A percentile compares a stretch with the other conserved stretches of the same genome.
These are phyloP conservation scores for Phytophthora cactorum DNA, from an alignment of 352 stramenopile species.

Conservation along the genomic window DNA sequence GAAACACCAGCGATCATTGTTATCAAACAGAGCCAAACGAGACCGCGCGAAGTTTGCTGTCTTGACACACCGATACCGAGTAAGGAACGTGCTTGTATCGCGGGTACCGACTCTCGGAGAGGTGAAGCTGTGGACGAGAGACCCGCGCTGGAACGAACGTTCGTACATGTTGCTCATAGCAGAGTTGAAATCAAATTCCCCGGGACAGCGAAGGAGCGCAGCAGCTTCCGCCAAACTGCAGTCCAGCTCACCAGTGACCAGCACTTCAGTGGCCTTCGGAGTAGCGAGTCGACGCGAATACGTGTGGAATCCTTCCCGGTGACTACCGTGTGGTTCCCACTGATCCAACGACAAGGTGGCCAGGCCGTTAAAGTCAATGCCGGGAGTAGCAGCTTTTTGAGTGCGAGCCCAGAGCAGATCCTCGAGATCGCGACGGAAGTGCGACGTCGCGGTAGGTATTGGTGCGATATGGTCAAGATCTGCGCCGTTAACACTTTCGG, in stretches of 20 bases:
- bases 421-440: slow-evolving; percentile 11
- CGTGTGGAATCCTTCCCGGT: slow-evolving; percentile 22
- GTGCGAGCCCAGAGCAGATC: slow-evolving; percentile 23
- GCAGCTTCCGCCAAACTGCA: slow-evolving; percentile 28
- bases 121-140: slow-evolving; percentile 36
- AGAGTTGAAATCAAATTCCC: slow-evolving; percentile 17
- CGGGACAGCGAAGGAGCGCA: slow-evolving; percentile 30
- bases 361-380: slow-evolving; percentile 23
- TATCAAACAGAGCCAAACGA: slow-evolving; percentile 32
- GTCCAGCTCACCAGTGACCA: slow-evolving; percentile 31
- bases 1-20: slow-evolving; percentile 41
- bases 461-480: neutral
- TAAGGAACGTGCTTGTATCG: slow-evolving; percentile 1
- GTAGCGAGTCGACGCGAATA: slow-evolving; percentile 13
- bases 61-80: slow-evolving; percentile 39
- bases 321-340: slow-evolving; percentile 7
- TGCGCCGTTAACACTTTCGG: slow-evolving; percentile 1
- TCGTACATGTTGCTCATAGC: slow-evolving; percentile 42
- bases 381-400: slow-evolving; percentile 7
- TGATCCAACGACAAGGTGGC: slow-evolving; percentile 23
- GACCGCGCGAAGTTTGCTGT: slow-evolving; percentile 37
- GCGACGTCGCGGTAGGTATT: neutral
- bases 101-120: neutral
- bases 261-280: slow-evolving; percentile 7
- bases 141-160: slow-evolving; percentile 34